Conservation (phyloP, 345 rosid genomes). For the Euphorbia tirucalli region DNA sequence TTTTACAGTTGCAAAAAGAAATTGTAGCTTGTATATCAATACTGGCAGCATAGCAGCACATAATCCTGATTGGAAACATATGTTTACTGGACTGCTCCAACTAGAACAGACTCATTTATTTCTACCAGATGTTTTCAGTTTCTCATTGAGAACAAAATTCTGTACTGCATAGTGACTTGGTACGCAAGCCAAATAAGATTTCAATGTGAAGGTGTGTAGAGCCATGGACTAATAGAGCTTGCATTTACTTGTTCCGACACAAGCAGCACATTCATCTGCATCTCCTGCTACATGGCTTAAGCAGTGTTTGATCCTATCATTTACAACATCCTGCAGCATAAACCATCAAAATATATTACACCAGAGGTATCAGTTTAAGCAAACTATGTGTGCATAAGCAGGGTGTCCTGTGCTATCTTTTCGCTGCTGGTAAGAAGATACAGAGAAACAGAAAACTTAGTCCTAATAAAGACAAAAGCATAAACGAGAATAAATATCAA, state of each 20-base stretch:
- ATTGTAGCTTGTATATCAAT: not conserved
- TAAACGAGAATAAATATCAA: not conserved
- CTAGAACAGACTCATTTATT: not conserved
- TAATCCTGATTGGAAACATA: not conserved
- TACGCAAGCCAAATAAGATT: not conserved
- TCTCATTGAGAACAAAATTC: not conserved
- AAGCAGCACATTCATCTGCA: constrained; percentile 66
- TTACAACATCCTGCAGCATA: constrained; percentile 60
- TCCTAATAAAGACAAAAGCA: not conserved
- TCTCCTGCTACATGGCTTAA: constrained; percentile 72
- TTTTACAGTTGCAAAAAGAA: not conserved
- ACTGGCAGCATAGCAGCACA: not conserved
- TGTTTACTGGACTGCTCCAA: not conserved
- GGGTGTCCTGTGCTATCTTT: not conserved
- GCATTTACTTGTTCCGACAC: constrained; percentile 86
- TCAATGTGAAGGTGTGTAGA: constrained; percentile 1
- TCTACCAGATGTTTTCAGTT: not conserved
- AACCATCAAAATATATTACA: not conserved
- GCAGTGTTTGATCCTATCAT: constrained; percentile 79
- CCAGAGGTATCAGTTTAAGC: not conserved
- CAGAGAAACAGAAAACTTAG: not conserved
- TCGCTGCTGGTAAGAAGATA: not conserved
- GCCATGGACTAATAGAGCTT: constrained; percentile 44
- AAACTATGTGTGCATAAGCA: not conserved
- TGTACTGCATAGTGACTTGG: not conserved